Base-by-base conservation (phyloP, 768 basidiomycete species). In the Russula sp. region DNA sequence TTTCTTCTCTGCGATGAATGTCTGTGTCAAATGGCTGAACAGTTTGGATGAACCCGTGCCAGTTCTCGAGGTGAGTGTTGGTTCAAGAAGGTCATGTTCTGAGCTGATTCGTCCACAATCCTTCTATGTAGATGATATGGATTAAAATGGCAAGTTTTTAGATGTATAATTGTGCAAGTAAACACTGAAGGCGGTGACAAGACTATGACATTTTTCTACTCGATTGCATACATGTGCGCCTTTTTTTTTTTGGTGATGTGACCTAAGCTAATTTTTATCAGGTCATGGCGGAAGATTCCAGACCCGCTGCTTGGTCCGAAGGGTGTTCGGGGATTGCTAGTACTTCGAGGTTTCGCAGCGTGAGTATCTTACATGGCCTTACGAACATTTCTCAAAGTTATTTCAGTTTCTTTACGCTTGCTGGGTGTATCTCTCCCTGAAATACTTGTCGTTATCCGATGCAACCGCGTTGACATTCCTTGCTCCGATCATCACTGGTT, bases 391-490 rank as follows among this genome's bases (percentile, higher is more conserved):
- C 11, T 57, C 24, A 42, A 42, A 18, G 20, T 44, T 22, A 20
- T 5, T 61, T 1, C 56, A 90, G 88, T 2, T 95, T 92, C 72
- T 80, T 90, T 58, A 87, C 86, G 5, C 74, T 92, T 7, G 83
- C 83, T 61, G 84, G 85, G 16, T 76, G 16, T 89, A 88, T 72
- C 87, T 83, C 70, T 84, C 89, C 1, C 75, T 92, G 11, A 79
- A 85, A 72, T 89, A 87, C 72, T 80, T 94, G 4, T 88, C 89
- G 0, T 77, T 94, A 0, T 87, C 88, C 1, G 92, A 94, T 72
- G 84, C 89, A 0, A 87, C 84, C 0, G 87, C 89, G 5, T 76
- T 96, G 51, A 85, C 85, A 0, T 94, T 93, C 76, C 76, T 94
- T 4, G 73, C 81, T 0, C 93, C 93, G 0, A 80, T 87, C 57